Percentiles rank a stretch among this genome's conserved stretches.
Conservation (phyloP, 2,329 filamentous ascomycete species). For the Cryphonectria naterciae region DNA sequence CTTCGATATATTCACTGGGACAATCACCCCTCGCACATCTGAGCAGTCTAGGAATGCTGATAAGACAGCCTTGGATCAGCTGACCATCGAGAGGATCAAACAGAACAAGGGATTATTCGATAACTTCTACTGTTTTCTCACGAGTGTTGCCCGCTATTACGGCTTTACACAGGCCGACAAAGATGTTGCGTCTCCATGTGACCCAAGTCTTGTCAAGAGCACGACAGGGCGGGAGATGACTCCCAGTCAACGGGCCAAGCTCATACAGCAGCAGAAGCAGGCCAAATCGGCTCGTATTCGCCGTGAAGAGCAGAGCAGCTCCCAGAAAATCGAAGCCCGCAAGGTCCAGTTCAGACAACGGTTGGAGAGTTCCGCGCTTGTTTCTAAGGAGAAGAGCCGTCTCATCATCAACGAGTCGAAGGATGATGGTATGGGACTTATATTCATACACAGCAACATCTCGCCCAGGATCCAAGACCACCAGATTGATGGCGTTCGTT, state of each 20-base stretch:
- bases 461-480: conserved; percentile 73
- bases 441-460: conserved; percentile 69
- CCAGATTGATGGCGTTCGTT: conserved; percentile 80
- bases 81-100: not conserved
- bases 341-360: conserved; percentile 50
- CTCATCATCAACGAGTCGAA: conserved; percentile 72
- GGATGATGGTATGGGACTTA: conserved; percentile 59
- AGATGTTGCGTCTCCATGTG: conserved; percentile 27
- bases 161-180: conserved; percentile 30
- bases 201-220: conserved; percentile 45
- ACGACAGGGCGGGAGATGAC: conserved; percentile 41
- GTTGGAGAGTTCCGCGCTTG: conserved; percentile 48
- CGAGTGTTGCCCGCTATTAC: not conserved
- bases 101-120: not conserved
- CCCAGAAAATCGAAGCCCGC: conserved; percentile 53
- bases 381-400: conserved; percentile 49
- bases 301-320: conserved; percentile 59
- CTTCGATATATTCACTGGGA: conserved; percentile 18
- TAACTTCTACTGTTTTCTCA: not conserved
- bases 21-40: not conserved
- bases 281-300: conserved; percentile 56
- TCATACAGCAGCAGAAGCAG: conserved; percentile 43
- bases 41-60: not conserved
- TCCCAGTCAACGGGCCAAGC: conserved; percentile 50
- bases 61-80: not conserved